A percentile compares a stretch with the other conserved stretches of the same genome.
phyloP scores from a whole-genome alignment of 164 flowering plant genomes.

The Stephania cephalantha region DNA sequence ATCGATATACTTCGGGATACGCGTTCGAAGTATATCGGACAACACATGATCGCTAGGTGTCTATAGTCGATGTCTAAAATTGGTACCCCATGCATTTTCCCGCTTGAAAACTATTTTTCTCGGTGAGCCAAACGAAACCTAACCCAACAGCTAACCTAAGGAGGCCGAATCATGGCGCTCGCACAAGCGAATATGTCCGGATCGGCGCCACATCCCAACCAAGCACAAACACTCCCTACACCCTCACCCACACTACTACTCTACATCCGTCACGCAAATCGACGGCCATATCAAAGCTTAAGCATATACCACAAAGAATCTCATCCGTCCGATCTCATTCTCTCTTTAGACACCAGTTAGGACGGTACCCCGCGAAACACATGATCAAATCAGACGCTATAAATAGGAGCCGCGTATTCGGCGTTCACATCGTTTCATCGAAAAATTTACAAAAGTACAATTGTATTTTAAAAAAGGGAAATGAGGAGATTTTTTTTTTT shows the following conservation, averaged over 20 bases:
- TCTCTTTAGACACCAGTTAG: neutral
- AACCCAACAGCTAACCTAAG: neutral
- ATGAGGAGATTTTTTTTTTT: too few relatives aligned
- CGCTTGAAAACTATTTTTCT: too few relatives aligned
- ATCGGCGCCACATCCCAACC: neutral
- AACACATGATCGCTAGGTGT: too few relatives aligned
- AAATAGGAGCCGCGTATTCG: neutral
- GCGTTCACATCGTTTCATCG: neutral
- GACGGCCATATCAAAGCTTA: neutral
- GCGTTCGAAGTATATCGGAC: too few relatives aligned
- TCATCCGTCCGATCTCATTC: neutral
- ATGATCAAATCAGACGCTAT: neutral
- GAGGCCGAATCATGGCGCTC: constrained; percentile 4
- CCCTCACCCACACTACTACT: constrained; percentile 3
- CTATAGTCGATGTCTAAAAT: too few relatives aligned
- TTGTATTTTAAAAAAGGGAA: too few relatives aligned
- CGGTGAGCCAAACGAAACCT: neutral
- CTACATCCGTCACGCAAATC: neutral
- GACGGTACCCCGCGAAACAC: neutral
- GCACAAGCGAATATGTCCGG: neutral
- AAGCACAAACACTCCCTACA: neutral
- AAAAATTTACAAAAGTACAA: too few relatives aligned
- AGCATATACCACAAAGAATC: neutral
- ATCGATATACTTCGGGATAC: too few relatives aligned
- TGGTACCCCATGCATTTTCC: too few relatives aligned